phyloP scores from a whole-genome alignment of 1,284 basidiomycete species.

The Ceratobasidium sp. region DNA sequence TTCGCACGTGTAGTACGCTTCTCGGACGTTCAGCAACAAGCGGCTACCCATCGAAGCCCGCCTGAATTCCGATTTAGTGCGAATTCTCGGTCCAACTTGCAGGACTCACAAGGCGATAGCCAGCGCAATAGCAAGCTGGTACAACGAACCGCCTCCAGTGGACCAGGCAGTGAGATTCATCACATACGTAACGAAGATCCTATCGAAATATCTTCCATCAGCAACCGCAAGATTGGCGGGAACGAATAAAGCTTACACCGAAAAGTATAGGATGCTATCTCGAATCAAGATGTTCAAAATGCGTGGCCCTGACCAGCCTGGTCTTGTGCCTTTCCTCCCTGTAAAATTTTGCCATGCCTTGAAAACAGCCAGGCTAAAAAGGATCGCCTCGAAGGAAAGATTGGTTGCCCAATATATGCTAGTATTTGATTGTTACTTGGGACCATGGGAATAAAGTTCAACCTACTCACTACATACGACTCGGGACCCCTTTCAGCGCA shows the following conservation, averaged over 20 bases:
- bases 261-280: conserved; percentile 40
- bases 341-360: conserved; percentile 37
- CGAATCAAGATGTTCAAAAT: conserved; percentile 35
- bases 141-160: conserved; percentile 26
- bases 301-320: conserved; percentile 40
- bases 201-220: conserved; percentile 10
- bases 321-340: conserved; percentile 5
- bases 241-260: conserved; percentile 18
- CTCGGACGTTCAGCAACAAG: conserved; percentile 34
- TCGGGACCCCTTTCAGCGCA: conserved; percentile 18
- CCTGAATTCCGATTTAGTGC: conserved; percentile 14
- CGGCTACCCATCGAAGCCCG: conserved; percentile 43
- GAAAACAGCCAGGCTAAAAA: conserved; percentile 31
- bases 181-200: conserved; percentile 43
- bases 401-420: conserved; percentile 45
- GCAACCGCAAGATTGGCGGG: not conserved
- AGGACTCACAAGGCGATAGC: conserved; percentile 39
- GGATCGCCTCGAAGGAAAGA: conserved; percentile 22
- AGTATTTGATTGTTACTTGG: not conserved
- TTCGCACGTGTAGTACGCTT: conserved; percentile 31
- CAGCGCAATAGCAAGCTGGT: conserved; percentile 39
- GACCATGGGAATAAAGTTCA: not conserved
- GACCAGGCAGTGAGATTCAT: conserved; percentile 42
- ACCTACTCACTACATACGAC: conserved; percentile 29
- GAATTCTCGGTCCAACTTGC: too few species aligned